These are phyloP conservation scores for Canavalia gladiata DNA, from an alignment of 306 rosid species.

Conservation along the genomic window DNA sequence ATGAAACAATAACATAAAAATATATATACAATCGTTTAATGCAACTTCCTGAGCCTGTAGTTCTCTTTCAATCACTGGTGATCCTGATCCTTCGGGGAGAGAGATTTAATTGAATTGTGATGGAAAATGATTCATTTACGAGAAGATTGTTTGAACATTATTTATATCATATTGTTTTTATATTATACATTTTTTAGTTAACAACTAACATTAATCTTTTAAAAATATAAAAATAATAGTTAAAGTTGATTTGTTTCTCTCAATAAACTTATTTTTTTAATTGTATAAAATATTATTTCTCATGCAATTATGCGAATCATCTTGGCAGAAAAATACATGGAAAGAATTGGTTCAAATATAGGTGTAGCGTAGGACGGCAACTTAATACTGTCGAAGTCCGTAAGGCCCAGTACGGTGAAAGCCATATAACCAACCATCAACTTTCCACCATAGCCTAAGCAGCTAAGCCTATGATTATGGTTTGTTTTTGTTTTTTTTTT, in stretches of 20 bases:
- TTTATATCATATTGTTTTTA: background rate
- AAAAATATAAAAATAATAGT: too few species aligned
- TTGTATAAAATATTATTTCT: background rate
- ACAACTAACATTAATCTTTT: too few species aligned
- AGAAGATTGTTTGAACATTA: background rate
- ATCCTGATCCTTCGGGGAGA: background rate
- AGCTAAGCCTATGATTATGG: background rate
- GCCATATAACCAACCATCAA: constrained; percentile 4
- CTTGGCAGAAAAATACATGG: background rate
- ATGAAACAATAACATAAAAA: background rate
- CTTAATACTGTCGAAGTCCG: background rate
- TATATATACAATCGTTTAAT: background rate
- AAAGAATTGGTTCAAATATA: background rate
- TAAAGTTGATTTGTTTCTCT: too few species aligned
- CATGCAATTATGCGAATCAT: background rate
- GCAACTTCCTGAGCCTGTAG: background rate
- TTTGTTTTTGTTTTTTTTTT: background rate
- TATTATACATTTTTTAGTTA: background rate
- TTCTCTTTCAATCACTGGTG: background rate
- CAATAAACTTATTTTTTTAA: too few species aligned
- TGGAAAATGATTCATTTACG: background rate
- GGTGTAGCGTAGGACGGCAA: constrained; percentile 8
- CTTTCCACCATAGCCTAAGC: background rate
- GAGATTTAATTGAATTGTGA: background rate
- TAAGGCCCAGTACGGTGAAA: constrained; percentile 1